These are phyloP conservation scores for Trametes villosa DNA, from an alignment of 768 basidiomycete genomes.

Conservation along the genomic window DNA sequence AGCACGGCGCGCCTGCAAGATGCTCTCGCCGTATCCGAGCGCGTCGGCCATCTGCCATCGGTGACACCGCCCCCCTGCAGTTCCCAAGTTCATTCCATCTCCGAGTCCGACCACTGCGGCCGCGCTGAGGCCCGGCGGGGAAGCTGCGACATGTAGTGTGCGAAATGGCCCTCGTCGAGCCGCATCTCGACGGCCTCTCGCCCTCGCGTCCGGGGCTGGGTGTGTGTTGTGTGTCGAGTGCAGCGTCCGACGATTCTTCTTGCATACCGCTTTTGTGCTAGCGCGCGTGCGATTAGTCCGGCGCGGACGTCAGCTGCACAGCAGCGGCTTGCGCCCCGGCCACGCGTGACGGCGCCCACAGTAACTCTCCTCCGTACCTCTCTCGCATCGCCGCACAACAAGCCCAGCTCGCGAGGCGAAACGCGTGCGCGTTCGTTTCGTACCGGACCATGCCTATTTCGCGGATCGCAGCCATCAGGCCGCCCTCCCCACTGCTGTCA, in stretches of 20 bases:
- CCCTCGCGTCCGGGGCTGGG: neutral
- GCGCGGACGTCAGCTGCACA: slow-evolving; percentile 5
- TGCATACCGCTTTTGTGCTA: neutral
- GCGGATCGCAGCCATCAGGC: neutral
- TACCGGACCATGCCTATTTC: slow-evolving; percentile 7
- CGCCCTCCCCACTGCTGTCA: neutral
- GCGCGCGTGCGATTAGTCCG: slow-evolving; percentile 7
- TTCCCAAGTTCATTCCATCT: neutral
- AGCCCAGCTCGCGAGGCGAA: too few species aligned
- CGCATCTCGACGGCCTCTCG: slow-evolving; percentile 14
- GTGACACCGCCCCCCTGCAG: neutral
- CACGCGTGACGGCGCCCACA: slow-evolving; percentile 5
- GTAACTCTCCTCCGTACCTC: neutral
- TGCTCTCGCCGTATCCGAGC: neutral
- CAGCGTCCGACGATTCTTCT: slow-evolving; percentile 2
- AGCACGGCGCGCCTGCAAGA: too few species aligned
- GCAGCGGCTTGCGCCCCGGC: neutral
- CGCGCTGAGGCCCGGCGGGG: slow-evolving; percentile 2
- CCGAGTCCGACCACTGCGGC: neutral
- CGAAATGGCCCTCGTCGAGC: slow-evolving; percentile 3
- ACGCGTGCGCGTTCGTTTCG: neutral
- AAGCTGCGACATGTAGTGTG: neutral
- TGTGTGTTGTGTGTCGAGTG: neutral
- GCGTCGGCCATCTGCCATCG: slow-evolving; percentile 17
- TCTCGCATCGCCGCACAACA: too few species aligned